Evolutionary conservation across 495 filamentous ascomycete genomes (phyloP).

Genomic region (Annulohypoxylon maeteangense): DNA sequence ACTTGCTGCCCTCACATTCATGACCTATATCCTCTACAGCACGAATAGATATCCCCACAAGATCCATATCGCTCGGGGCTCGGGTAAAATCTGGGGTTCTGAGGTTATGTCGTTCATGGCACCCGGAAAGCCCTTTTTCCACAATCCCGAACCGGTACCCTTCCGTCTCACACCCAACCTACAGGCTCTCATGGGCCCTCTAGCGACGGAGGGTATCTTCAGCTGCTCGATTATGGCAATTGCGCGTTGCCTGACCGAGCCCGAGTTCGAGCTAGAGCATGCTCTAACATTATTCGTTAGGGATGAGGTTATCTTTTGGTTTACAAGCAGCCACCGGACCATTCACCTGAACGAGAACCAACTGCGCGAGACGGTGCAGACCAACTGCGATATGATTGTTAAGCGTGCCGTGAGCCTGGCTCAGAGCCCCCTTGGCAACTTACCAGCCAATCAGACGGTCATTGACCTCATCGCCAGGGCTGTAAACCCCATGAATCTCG

Average conservation of each 20-base stretch:
- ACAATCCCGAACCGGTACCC: constrained; percentile 91
- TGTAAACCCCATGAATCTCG: constrained; percentile 86
- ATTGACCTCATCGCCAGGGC: constrained; percentile 89
- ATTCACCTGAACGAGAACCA: constrained; percentile 69
- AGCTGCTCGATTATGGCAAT: constrained; percentile 93
- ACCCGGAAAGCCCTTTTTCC: constrained; percentile 82
- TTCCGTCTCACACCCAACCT: constrained; percentile 98
- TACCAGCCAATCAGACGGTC: constrained; percentile 96
- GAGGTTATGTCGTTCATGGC: constrained; percentile 90
- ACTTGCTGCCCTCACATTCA: constrained; percentile 94
- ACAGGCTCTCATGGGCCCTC: constrained; percentile 92
- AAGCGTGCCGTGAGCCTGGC: constrained; percentile 87
- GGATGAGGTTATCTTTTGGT: constrained; percentile 99
- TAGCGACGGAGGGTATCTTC: constrained; percentile 95
- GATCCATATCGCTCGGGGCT: constrained; percentile 86
- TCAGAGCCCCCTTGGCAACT: constrained; percentile 66
- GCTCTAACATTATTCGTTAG: constrained; percentile 92
- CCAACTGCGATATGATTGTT: constrained; percentile 89
- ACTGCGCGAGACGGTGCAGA: constrained; percentile 85
- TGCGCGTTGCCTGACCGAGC: constrained; percentile 93
- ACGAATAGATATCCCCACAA: constrained; percentile 94
- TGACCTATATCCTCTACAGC: constrained; percentile 98
- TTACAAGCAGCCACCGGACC: constrained; percentile 78
- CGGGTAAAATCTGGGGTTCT: constrained; percentile 95
- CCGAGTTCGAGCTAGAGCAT: constrained; percentile 88